Evolutionary conservation across 306 rosid genomes (phyloP).

Genomic region (Acacia crassicarpa): DNA sequence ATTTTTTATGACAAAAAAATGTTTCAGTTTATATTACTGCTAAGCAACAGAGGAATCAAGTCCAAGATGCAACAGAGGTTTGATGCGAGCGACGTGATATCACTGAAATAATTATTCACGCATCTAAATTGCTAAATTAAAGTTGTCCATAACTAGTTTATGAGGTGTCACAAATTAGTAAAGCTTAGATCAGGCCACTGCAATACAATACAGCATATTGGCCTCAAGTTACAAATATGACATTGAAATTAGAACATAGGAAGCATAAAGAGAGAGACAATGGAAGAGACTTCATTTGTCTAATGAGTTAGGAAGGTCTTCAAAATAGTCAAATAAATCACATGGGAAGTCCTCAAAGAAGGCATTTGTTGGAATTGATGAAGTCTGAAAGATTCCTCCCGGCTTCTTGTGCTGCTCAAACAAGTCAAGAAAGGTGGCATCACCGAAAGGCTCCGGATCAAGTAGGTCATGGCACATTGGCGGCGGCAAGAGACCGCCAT

Average conservation of each 20-base stretch:
- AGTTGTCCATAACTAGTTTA: slow-evolving; percentile 6
- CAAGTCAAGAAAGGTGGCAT: not conserved
- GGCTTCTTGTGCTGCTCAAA: slow-evolving; percentile 33
- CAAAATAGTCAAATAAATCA: slow-evolving; percentile 54
- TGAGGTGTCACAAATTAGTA: not conserved
- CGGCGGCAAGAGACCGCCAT: slow-evolving; percentile 26
- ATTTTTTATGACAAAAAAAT: not conserved
- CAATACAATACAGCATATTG: not conserved
- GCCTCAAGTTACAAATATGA: not conserved
- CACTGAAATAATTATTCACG: not conserved
- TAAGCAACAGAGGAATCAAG: not conserved
- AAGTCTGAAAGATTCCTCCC: slow-evolving; percentile 28
- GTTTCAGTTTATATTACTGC: not conserved
- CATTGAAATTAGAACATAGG: not conserved
- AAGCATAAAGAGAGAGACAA: not conserved
- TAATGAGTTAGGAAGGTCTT: slow-evolving; percentile 42
- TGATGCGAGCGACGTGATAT: not conserved
- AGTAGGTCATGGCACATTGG: slow-evolving; percentile 7
- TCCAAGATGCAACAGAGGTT: not conserved
- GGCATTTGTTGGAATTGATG: slow-evolving; percentile 17
- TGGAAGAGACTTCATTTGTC: slow-evolving; percentile 15
- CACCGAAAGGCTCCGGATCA: not conserved
- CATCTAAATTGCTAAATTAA: slow-evolving; percentile 11
- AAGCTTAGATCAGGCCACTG: not conserved
- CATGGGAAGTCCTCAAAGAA: slow-evolving; percentile 50